Conservation (phyloP, 495 filamentous ascomycete genomes). For the Xylaria longipes region DNA sequence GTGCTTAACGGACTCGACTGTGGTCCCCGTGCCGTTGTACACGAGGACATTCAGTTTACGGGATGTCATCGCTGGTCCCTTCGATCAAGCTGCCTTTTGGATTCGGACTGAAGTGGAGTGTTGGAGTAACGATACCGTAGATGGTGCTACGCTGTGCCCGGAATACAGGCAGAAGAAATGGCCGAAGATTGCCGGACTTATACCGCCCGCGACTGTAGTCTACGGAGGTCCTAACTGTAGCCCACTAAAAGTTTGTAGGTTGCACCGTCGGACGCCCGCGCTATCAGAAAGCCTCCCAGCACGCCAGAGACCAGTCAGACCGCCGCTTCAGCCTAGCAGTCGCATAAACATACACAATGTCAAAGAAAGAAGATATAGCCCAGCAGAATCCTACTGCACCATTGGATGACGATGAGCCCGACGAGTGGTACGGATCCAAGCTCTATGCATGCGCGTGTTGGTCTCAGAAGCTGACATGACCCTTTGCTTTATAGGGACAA, state of each 20-base stretch:
- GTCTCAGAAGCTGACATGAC: constrained; percentile 22
- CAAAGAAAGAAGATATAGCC: constrained; percentile 54
- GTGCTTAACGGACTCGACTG: constrained; percentile 86
- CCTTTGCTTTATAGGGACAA: constrained; percentile 66
- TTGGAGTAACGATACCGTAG: background rate
- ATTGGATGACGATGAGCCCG: constrained; percentile 83
- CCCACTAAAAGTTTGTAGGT: constrained; percentile 10
- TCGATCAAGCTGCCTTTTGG: constrained; percentile 39
- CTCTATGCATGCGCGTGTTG: background rate
- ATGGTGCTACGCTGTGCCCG: background rate
- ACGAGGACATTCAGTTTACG: constrained; percentile 85
- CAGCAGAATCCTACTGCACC: constrained; percentile 43
- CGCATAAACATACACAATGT: constrained; percentile 45
- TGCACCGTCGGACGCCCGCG: background rate
- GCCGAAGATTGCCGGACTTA: constrained; percentile 16
- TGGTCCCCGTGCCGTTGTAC: constrained; percentile 85
- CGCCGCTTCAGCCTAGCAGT: background rate
- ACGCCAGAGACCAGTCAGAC: background rate
- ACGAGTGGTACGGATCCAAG: constrained; percentile 77
- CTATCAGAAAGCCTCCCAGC: background rate
- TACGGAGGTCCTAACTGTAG: background rate
- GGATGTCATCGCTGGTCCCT: constrained; percentile 51
- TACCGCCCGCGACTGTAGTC: background rate
- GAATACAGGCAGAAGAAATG: constrained; percentile 9
- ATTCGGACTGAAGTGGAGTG: constrained; percentile 2